Conservation (phyloP, 768 basidiomycete genomes). For the Trametes punicea region DNA sequence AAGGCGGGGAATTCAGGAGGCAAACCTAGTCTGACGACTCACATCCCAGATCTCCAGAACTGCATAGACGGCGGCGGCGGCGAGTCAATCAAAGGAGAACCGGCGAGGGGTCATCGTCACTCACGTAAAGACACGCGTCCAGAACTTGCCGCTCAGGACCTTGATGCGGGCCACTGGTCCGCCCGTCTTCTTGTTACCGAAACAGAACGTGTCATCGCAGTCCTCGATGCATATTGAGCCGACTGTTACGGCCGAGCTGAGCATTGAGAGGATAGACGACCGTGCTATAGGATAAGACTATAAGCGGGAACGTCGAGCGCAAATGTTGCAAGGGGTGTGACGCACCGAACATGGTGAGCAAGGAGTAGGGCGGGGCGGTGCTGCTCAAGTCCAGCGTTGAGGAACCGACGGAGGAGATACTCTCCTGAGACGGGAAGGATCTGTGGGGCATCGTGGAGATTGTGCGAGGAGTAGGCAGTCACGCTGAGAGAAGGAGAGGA, state of each 20-base stretch:
- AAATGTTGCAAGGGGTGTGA: neutral
- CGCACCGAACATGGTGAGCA: conserved; percentile 12
- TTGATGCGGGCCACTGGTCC: conserved; percentile 20
- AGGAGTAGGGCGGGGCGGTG: conserved; percentile 6
- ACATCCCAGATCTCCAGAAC: conserved; percentile 35
- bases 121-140: conserved; percentile 34
- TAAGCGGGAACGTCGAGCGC: neutral
- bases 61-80: conserved; percentile 2
- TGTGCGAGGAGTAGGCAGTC: conserved; percentile 6
- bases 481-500: conserved; percentile 5
- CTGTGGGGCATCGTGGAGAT: conserved; percentile 16
- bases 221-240: conserved; percentile 33
- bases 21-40: conserved; percentile 8
- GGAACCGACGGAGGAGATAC: conserved; percentile 8
- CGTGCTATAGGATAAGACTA: conserved; percentile 21
- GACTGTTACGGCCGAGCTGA: conserved; percentile 22
- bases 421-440: conserved; percentile 7
- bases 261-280: conserved; percentile 26
- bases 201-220: conserved; percentile 21
- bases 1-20: neutral
- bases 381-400: conserved; percentile 1
- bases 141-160: conserved; percentile 33
- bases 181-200: conserved; percentile 23
- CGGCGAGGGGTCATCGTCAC: neutral
- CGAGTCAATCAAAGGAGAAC: neutral